A percentile compares a stretch with the other conserved stretches of the same genome.
phyloP scores from a whole-genome alignment of 306 rosid genomes.

The Astragalus glycyphyllos region DNA sequence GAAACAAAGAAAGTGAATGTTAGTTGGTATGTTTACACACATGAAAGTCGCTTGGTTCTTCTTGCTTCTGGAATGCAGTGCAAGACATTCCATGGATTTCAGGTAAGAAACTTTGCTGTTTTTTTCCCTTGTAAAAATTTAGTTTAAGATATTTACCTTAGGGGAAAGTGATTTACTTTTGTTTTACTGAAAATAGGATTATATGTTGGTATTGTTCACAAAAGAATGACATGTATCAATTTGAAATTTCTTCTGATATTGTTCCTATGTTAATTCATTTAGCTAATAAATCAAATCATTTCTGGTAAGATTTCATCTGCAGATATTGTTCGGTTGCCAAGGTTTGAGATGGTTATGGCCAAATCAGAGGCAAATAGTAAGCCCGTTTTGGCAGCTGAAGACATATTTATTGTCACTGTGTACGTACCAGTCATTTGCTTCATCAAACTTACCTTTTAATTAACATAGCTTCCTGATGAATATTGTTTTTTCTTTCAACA shows the following conservation, averaged over 20 bases:
- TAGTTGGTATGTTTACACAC: constrained; percentile 93
- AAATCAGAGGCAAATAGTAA: constrained; percentile 87
- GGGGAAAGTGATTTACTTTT: constrained; percentile 19
- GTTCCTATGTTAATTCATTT: constrained; percentile 20
- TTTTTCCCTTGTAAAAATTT: constrained; percentile 19
- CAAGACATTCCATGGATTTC: constrained; percentile 94
- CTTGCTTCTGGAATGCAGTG: constrained; percentile 99
- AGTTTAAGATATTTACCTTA: constrained; percentile 21
- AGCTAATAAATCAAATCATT: constrained; percentile 49
- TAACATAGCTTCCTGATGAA: constrained; percentile 29
- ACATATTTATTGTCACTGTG: constrained; percentile 84
- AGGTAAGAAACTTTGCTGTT: constrained; percentile 56
- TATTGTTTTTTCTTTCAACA: constrained; percentile 14
- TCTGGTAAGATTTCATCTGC: constrained; percentile 86
- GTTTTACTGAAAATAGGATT: constrained; percentile 11
- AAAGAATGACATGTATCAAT: constrained; percentile 38
- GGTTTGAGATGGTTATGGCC: constrained; percentile 96
- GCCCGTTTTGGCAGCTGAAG: constrained; percentile 92
- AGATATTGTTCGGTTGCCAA: constrained; percentile 91
- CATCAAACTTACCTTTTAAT: constrained; percentile 30
- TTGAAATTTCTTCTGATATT: constrained; percentile 34
- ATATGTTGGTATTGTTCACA: constrained; percentile 25
- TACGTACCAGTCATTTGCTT: constrained; percentile 54
- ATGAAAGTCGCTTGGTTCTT: constrained; percentile 98
- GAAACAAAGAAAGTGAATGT: constrained; percentile 85